Conservation (phyloP, 2,329 filamentous ascomycete genomes). For the Phialophora chinensis region DNA sequence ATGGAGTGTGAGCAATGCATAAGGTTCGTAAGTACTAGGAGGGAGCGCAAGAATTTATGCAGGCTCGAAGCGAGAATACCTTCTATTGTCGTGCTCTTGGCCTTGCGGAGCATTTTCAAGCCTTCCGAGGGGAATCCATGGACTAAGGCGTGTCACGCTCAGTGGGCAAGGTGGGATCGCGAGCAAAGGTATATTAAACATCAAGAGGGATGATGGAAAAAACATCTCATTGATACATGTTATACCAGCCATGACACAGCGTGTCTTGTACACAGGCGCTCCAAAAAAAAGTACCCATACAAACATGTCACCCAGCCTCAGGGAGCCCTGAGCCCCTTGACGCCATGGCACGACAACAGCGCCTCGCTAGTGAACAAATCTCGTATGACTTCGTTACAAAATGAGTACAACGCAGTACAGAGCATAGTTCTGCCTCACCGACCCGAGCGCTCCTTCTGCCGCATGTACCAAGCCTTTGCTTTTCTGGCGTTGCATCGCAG, state of each 20-base stretch:
- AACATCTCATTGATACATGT: not conserved
- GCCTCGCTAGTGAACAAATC: not conserved
- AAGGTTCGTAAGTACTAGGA: not conserved
- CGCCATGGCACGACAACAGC: not conserved
- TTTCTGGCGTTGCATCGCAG: slow-evolving; percentile 21
- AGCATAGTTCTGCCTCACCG: not conserved
- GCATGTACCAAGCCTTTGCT: slow-evolving; percentile 27
- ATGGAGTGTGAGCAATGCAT: not conserved
- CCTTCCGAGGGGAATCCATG: not conserved
- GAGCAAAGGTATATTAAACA: not conserved
- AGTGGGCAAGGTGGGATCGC: not conserved
- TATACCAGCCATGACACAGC: not conserved
- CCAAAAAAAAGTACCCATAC: no score
- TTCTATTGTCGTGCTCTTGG: not conserved
- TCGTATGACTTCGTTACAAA: not conserved
- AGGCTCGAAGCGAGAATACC: not conserved
- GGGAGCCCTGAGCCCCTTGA: no score
- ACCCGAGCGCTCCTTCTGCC: slow-evolving; percentile 2
- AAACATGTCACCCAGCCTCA: no score
- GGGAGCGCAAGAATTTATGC: not conserved
- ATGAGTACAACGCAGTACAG: not conserved
- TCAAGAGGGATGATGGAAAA: not conserved
- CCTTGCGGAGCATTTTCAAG: not conserved
- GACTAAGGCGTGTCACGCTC: not conserved
- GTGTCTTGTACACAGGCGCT: no score